These are phyloP conservation scores for Thamnidium elegans DNA, from an alignment of 192 early-diverging fungal species.

Conservation along the genomic window DNA sequence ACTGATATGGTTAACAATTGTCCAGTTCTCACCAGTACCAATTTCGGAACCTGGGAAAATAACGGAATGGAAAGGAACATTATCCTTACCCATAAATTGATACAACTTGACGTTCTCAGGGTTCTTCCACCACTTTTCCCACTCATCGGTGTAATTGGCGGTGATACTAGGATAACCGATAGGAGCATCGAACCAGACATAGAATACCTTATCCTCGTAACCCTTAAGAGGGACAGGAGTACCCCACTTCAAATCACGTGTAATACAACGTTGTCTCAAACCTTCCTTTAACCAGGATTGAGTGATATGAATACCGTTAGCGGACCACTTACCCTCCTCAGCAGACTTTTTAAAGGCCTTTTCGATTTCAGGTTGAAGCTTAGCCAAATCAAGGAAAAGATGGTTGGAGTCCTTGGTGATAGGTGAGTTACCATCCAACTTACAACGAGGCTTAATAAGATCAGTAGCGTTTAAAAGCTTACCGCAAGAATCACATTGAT, in stretches of 20 bases:
- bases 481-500: slow-evolving; percentile 97
- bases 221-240: slow-evolving; percentile 85
- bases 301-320: slow-evolving; percentile 87
- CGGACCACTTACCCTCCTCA: slow-evolving; percentile 76
- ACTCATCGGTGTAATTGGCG: slow-evolving; percentile 89
- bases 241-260: slow-evolving; percentile 98
- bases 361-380: slow-evolving; percentile 72
- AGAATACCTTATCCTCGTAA: slow-evolving; percentile 92
- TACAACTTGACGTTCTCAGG: slow-evolving; percentile 92
- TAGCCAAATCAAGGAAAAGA: slow-evolving; percentile 84
- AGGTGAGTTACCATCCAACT: slow-evolving; percentile 81
- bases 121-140: slow-evolving; percentile 99
- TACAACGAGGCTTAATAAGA: slow-evolving; percentile 91
- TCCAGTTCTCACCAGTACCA: slow-evolving; percentile 88
- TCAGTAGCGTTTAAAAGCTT: slow-evolving; percentile 89
- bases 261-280: slow-evolving; percentile 90
- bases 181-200: slow-evolving; percentile 99
- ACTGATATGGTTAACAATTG: slow-evolving; percentile 85
- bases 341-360: slow-evolving; percentile 70
- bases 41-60: slow-evolving; percentile 91
- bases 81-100: slow-evolving; percentile 99
- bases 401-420: slow-evolving; percentile 83
- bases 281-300: slow-evolving; percentile 93
- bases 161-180: slow-evolving; percentile 99
- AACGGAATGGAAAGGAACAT: slow-evolving; percentile 98